Percentiles rank a stretch among this genome's conserved stretches.
Conservation (phyloP, 768 basidiomycete genomes). For the Lyophyllum semitale region DNA sequence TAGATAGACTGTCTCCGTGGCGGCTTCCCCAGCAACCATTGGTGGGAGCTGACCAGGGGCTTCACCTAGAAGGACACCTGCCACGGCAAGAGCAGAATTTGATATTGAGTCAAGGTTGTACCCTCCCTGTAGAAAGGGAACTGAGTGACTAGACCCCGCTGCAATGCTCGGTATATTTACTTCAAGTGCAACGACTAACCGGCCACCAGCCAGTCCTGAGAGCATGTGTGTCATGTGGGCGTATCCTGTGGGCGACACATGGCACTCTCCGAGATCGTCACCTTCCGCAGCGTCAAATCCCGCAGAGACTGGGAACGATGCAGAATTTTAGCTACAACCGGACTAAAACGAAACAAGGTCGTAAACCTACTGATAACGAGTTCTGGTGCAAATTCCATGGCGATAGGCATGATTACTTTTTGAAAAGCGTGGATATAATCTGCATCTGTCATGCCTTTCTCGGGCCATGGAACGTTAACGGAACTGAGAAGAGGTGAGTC, state of each 20-base stretch:
- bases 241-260: conserved; percentile 89
- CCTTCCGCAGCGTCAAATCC: conserved; percentile 97
- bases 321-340: not conserved
- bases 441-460: conserved; percentile 85
- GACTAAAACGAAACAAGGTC: not conserved
- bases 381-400: conserved; percentile 94
- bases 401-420: conserved; percentile 94
- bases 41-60: conserved; percentile 75
- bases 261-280: conserved; percentile 88
- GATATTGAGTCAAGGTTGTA: conserved; percentile 93
- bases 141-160: not conserved
- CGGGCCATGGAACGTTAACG: conserved; percentile 96
- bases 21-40: conserved; percentile 74
- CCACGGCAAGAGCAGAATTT: conserved; percentile 83
- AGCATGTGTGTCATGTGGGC: conserved; percentile 99
- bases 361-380: conserved; percentile 83
- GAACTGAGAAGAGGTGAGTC: conserved; percentile 51
- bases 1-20: conserved; percentile 87
- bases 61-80: conserved; percentile 86
- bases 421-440: conserved; percentile 98
- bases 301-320: conserved; percentile 73
- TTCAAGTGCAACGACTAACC: conserved; percentile 91
- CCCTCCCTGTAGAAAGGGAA: conserved; percentile 68
- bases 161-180: conserved; percentile 41
- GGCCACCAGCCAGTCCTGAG: conserved; percentile 82